Conservation (phyloP, 495 filamentous ascomycete genomes). For the Penicillium dipodomyicola region DNA sequence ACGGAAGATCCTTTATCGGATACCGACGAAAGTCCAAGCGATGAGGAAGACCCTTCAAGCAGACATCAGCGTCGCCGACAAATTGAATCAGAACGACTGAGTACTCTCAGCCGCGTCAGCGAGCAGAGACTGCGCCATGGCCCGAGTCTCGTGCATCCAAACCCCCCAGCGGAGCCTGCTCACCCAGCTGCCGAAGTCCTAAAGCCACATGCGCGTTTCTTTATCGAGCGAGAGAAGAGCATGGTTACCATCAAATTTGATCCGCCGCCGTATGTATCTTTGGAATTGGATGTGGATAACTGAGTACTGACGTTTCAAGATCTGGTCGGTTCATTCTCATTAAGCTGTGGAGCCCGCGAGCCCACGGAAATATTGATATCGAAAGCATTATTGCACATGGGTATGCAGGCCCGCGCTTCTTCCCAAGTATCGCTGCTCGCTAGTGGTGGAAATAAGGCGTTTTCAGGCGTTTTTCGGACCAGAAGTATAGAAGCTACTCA, state of each 20-base stretch:
- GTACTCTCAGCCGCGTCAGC: conserved; percentile 13
- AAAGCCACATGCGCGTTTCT: conserved; percentile 72
- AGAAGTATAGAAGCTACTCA: background rate
- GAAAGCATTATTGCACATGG: conserved; percentile 76
- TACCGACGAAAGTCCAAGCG: conserved; percentile 54
- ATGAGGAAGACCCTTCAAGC: conserved; percentile 26
- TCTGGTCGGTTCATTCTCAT: conserved; percentile 74
- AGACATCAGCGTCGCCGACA: conserved; percentile 23
- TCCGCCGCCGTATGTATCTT: conserved; percentile 69
- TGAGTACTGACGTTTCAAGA: conserved; percentile 28
- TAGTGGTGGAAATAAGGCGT: background rate
- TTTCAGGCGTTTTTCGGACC: background rate
- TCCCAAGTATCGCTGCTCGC: conserved; percentile 46
- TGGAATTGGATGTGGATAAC: background rate
- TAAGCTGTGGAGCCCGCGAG: conserved; percentile 77
- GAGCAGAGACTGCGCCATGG: conserved; percentile 21
- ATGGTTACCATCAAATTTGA: conserved; percentile 87
- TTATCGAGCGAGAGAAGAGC: conserved; percentile 74
- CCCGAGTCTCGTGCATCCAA: conserved; percentile 33
- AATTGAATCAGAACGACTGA: conserved; percentile 16
- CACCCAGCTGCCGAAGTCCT: conserved; percentile 50
- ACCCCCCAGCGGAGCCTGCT: conserved; percentile 15
- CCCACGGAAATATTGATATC: conserved; percentile 74
- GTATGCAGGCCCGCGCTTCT: conserved; percentile 78
- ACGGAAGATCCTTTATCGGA: conserved; percentile 42